Evolutionary conservation across 2,329 filamentous ascomycete species (phyloP), one percentile per base, ranked within the genome.

Genomic region (Cladosporium sp.): DNA sequence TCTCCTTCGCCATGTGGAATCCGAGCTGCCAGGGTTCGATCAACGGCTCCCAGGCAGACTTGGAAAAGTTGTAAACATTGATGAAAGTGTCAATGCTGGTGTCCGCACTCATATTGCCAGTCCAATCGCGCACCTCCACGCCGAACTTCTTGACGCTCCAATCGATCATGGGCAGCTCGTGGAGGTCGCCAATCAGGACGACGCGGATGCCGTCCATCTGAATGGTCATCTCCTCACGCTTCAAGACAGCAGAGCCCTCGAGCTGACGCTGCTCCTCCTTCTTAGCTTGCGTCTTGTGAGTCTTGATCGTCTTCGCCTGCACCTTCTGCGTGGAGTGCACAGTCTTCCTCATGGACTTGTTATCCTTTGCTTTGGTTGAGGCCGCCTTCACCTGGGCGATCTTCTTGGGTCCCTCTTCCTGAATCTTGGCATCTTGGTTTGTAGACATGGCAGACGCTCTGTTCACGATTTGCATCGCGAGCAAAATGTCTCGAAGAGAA

Each of bases 21-120:
- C 90, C 90, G n/a, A 97, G 77, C 59, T 92, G 84, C 93, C 93
- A 98, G 7, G 95, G 95, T 68, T 98, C 93, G 22, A 98, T 83
- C 33, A 98, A 73, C 3, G 93, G 93, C 68, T 98, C 93, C 93
- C 93, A 98, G 3, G 90, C 89, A 0, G 93, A 98, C 69, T 98
- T 98, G 11, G 93, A 93, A 72, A 98, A 98, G 70, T 98, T 98
- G 77, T 95, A 98, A 22, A 98, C 86, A 63, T 97, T 98, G 62
- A 95, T 82, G 69, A 95, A 95, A 58, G 92, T 89, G 57, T 96
- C 89, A 44, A 98, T 84, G n/a, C 83, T 86, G 0, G 89, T 87
- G 65, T 96, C 89, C 0, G 89, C 92, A 63, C 85, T 90, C 69
- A 98, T 78, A 18, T 85, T 86, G 4, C 84, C 85, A 1, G 92